Evolutionary conservation across 768 basidiomycete genomes (phyloP).

Genomic region (Tricholoma flavovirens): DNA sequence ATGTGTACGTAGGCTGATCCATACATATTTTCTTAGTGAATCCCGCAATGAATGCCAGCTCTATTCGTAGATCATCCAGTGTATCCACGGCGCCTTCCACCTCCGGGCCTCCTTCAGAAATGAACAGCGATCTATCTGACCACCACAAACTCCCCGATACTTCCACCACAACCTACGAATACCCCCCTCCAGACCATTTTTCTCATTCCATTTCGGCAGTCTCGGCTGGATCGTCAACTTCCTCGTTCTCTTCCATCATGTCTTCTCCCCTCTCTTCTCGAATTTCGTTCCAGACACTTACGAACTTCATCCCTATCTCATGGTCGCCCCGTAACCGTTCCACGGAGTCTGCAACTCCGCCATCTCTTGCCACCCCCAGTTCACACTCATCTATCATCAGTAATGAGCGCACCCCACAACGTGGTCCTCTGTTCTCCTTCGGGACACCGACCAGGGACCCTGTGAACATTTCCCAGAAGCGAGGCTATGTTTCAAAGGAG

Average conservation of each 20-base stretch:
- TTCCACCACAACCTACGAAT: constrained; percentile 14
- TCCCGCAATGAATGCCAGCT: constrained; percentile 28
- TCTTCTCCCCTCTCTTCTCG: constrained; percentile 50
- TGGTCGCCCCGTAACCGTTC: constrained; percentile 40
- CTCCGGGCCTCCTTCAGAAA: constrained; percentile 26
- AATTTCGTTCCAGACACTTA: constrained; percentile 54
- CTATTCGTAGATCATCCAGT: constrained; percentile 36
- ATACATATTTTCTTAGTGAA: constrained; percentile 29
- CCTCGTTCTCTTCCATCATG: constrained; percentile 43
- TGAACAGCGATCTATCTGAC: constrained; percentile 36
- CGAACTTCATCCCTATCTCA: constrained; percentile 53
- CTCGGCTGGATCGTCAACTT: constrained; percentile 20
- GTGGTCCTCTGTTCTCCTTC: not conserved
- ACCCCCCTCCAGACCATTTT: constrained; percentile 12
- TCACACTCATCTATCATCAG: not conserved
- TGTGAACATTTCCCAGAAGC: constrained; percentile 10
- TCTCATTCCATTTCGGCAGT: constrained; percentile 3
- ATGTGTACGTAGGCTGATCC: constrained; percentile 59
- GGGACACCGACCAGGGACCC: not conserved
- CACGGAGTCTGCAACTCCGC: constrained; percentile 15
- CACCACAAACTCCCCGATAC: constrained; percentile 15
- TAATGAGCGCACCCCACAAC: not conserved
- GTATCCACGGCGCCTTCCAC: constrained; percentile 21
- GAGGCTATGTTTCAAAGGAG: constrained; percentile 54
- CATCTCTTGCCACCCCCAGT: not conserved